Conservation (phyloP, 805 yeast species). For the Candida takata region DNA sequence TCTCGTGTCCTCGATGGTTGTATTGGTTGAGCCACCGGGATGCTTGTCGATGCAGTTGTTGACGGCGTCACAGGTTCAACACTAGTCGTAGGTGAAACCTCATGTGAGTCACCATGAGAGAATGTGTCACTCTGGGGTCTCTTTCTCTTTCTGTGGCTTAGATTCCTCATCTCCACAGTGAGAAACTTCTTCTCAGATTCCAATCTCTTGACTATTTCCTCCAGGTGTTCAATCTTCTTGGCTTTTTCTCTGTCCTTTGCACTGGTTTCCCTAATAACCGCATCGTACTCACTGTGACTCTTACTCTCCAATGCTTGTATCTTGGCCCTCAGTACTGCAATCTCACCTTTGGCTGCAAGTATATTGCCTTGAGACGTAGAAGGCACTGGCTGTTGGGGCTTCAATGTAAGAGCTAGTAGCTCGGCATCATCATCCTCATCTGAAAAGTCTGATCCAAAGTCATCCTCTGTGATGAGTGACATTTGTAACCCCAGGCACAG, state of each 20-base stretch:
- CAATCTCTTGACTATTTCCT: slow-evolving; percentile 34
- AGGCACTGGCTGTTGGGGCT: slow-evolving; percentile 25
- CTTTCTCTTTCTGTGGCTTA: slow-evolving; percentile 15
- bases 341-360: slow-evolving; percentile 69
- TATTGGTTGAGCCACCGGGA: slow-evolving; percentile 2
- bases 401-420: slow-evolving; percentile 40
- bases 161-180: slow-evolving; percentile 37
- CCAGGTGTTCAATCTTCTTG: slow-evolving; percentile 33
- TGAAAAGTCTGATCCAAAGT: slow-evolving; percentile 8
- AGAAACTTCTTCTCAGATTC: slow-evolving; percentile 53
- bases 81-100: background rate
- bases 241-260: slow-evolving; percentile 21
- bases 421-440: slow-evolving; percentile 39
- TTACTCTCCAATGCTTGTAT: slow-evolving; percentile 30
- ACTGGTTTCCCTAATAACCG: slow-evolving; percentile 24
- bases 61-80: slow-evolving; percentile 9
- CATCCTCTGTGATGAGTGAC: slow-evolving; percentile 25
- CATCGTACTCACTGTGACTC: slow-evolving; percentile 44
- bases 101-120: slow-evolving; percentile 5
- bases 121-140: slow-evolving; percentile 7
- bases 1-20: background rate
- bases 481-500: background rate
- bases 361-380: slow-evolving; percentile 30
- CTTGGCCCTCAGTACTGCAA: slow-evolving; percentile 67
- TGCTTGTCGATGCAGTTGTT: slow-evolving; percentile 5